Base-by-base conservation (phyloP, 257 asterid species). In the Nicotiana paniculata region DNA sequence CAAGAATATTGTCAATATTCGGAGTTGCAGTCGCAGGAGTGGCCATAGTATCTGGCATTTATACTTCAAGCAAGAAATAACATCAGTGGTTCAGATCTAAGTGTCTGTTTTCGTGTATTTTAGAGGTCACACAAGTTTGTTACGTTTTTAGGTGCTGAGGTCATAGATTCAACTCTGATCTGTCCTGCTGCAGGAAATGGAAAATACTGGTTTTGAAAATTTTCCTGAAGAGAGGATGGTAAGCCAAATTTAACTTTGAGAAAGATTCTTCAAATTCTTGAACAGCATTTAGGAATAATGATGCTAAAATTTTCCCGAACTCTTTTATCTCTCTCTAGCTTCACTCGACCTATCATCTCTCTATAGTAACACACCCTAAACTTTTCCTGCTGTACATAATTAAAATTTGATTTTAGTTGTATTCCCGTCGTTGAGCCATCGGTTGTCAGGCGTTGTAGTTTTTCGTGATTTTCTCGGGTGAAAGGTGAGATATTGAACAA, bases 1-100 rank as follows among this genome's bases (percentile, higher is more conserved):
- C 80, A 59, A 92, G 88, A 84, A 86, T 93, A 33, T 67, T 91
- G 51, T 80, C 88, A 30, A 80, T 91, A 8, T n/a, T 92, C 39
- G 97, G 98, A 83, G 90, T 90, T 79, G 87, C 97, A 76, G 91
- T 90, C 70, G 93, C 93, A 0, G 97, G 97, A 48, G 89, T 85
- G 53, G 93, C 96, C 77, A 86, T 95, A 35, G 9, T 89, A 59
- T 90, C 92, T 26, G 94, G 97, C 82, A 84, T 95, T 65, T 93
- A 93, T 83, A 83, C 92, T 61, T 93, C 97, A 39, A 66, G 82
- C 90, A 91, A 87, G 93, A 94, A 95, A 87, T 95, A 89, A 85
- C 62, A 15, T 51, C 79, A 48, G 6, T 26, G 43, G 26, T 30
- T 13, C 24, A 3, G 58, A 39, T 46, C 3, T 17, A 72, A 46